A percentile compares a stretch with the other conserved stretches of the same genome.
Evolutionary conservation across 805 yeast species (phyloP).

Genomic region (Candida khao-thaluensis): DNA sequence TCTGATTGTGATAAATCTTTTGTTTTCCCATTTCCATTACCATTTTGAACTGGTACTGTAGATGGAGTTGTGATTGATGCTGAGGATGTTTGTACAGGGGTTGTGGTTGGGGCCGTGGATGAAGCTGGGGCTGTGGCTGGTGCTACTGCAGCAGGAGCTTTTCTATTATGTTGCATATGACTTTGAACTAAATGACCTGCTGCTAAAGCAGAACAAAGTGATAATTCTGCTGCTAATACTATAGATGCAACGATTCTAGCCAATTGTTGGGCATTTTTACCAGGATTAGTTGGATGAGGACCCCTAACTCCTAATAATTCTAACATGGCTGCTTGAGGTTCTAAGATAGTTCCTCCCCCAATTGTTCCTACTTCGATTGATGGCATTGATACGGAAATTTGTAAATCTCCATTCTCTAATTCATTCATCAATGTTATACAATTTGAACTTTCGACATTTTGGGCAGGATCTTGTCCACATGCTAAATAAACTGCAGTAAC

Average conservation of each 20-base stretch:
- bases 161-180: constrained; percentile 94
- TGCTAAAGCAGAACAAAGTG: constrained; percentile 92
- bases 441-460: constrained; percentile 94
- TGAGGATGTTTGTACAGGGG: constrained; percentile 17
- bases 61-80: constrained; percentile 22
- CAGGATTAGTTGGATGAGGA: constrained; percentile 91
- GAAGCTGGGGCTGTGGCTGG: constrained; percentile 16
- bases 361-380: constrained; percentile 98
- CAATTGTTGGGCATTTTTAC: constrained; percentile 89
- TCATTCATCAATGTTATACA: constrained; percentile 90
- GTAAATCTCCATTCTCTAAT: constrained; percentile 65
- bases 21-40: not conserved
- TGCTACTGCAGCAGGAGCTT: constrained; percentile 41
- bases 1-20: constrained; percentile 7
- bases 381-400: constrained; percentile 98
- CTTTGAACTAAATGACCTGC: constrained; percentile 98
- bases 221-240: constrained; percentile 93
- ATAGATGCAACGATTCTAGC: constrained; percentile 93
- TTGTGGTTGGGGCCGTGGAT: constrained; percentile 19
- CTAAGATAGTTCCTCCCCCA: constrained; percentile 98
- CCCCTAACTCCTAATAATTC: constrained; percentile 94
- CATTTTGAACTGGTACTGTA: no score
- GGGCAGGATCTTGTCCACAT: constrained; percentile 99
- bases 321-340: constrained; percentile 95
- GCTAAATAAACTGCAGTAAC: constrained; percentile 94